Percentiles rank a stretch among this genome's conserved stretches.
These are phyloP conservation scores for Tuber borchii DNA, from an alignment of 495 filamentous ascomycete genomes.

Conservation along the genomic window DNA sequence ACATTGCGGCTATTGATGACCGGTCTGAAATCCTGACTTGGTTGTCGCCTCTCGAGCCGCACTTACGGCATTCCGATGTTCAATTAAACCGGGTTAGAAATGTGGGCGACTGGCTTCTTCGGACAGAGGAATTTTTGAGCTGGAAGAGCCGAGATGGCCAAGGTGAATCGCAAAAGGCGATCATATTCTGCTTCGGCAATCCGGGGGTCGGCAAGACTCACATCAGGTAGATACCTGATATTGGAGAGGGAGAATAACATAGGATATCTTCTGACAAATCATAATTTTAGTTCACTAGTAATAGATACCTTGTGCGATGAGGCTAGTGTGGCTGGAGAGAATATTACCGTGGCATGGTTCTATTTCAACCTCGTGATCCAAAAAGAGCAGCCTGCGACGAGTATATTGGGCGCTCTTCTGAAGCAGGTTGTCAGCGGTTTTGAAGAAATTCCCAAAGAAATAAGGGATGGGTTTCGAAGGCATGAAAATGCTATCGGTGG, in stretches of 20 bases:
- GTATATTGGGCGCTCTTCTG: neutral
- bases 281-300: neutral
- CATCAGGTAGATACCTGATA: neutral
- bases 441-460: neutral
- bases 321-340: neutral
- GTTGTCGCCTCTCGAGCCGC: neutral
- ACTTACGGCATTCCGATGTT: neutral
- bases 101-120: neutral
- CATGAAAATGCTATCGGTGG: neutral
- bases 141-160: neutral
- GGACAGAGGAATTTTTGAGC: neutral
- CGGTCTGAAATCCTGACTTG: neutral
- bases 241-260: too few relatives aligned
- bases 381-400: neutral
- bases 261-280: neutral
- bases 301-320: neutral
- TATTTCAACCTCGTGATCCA: neutral
- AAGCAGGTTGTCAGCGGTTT: neutral
- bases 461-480: neutral
- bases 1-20: neutral
- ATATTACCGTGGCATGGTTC: neutral
- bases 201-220: neutral
- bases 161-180: neutral
- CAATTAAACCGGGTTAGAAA: neutral
- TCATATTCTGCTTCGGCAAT: neutral